Evolutionary conservation across 352 stramenopile species (phyloP).

Genomic region (Globisporangium parvum): DNA sequence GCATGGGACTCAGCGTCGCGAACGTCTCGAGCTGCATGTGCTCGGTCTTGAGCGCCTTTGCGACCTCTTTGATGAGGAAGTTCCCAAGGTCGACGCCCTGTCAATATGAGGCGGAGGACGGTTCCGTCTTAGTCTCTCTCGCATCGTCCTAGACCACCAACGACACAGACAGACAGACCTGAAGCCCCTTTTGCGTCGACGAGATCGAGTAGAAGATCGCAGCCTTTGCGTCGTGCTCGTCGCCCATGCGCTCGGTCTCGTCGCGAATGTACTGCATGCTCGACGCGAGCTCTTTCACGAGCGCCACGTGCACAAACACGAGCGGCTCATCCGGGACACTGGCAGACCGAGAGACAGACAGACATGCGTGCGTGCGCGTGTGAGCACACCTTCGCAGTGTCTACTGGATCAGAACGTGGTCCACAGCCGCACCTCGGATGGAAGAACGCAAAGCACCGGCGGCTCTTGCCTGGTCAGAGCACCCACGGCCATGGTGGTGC

Average conservation of each 20-base stretch:
- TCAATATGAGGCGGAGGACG: not conserved
- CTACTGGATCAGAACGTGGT: too few species aligned
- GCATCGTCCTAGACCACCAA: not conserved
- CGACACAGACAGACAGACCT: constrained; percentile 25
- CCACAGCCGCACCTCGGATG: constrained; percentile 65
- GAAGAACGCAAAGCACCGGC: constrained; percentile 94
- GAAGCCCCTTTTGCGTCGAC: constrained; percentile 87
- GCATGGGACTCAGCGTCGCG: constrained; percentile 93
- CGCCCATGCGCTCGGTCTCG: constrained; percentile 53
- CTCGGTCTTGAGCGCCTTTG: constrained; percentile 72
- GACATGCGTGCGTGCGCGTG: not conserved
- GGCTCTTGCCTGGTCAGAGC: constrained; percentile 29
- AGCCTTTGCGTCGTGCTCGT: constrained; percentile 52
- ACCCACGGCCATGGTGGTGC: not conserved
- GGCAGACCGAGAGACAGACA: not conserved
- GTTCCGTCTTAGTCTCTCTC: constrained; percentile 15
- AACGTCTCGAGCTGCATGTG: constrained; percentile 79
- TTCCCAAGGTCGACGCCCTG: constrained; percentile 92
- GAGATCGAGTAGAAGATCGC: constrained; percentile 97
- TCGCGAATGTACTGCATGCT: constrained; percentile 91
- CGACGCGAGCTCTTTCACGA: constrained; percentile 84
- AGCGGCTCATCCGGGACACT: constrained; percentile 89
- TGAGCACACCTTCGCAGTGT: not conserved
- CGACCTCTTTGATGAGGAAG: constrained; percentile 94
- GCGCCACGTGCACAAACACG: constrained; percentile 93